Evolutionary conservation across 768 basidiomycete species (phyloP), one percentile per base, ranked within the genome.

Genomic region (Lentinula guzmanii): DNA sequence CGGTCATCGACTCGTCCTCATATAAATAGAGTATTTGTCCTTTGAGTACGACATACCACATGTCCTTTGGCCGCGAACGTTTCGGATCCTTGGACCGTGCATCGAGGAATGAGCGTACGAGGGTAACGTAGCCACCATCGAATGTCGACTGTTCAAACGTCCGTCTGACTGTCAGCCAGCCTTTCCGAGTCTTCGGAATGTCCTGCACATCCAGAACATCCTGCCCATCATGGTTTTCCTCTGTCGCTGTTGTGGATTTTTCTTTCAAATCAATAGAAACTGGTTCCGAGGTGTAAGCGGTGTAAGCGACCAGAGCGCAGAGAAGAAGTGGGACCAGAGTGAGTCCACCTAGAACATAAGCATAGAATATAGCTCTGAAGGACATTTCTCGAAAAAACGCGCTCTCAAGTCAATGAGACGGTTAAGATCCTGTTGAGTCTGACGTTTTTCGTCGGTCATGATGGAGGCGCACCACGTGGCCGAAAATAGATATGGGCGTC

Each of bases 21-120:
- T 97, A 98, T 21, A 98, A 77, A 74, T 93, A 98, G 34, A 98
- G 76, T 42, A 96, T 87, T 68, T 86, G 89, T 48, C 90, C 92
- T 79, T 98, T 98, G 71, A 98, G 81, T 6, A 89, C 93, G 58
- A 89, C 91, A 71, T 88, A 97, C 87, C 91, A 97, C 83, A 83
- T 88, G 71, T 97, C 95, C 75, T 93, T 93, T 15, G 94, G 93
- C 54, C 90, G 82, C 13, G 89, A 86, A 45, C 84, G 80, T 69
- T 89, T 90, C 7, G 93, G 90, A 73, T 94, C 91, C 70, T 91
- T 90, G 55, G 91, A 91, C 61, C 90, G 81, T 16, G 91, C 78
- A 67, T 93, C 91, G 62, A 93, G 76, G 69, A 92, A 90, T 13
- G 89, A 87, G 60, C 85, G 84, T 68, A 94, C 85, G 63, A 92